Evolutionary conservation across 2,329 filamentous ascomycete species (phyloP).

Genomic region (Bipolaris cookei): DNA sequence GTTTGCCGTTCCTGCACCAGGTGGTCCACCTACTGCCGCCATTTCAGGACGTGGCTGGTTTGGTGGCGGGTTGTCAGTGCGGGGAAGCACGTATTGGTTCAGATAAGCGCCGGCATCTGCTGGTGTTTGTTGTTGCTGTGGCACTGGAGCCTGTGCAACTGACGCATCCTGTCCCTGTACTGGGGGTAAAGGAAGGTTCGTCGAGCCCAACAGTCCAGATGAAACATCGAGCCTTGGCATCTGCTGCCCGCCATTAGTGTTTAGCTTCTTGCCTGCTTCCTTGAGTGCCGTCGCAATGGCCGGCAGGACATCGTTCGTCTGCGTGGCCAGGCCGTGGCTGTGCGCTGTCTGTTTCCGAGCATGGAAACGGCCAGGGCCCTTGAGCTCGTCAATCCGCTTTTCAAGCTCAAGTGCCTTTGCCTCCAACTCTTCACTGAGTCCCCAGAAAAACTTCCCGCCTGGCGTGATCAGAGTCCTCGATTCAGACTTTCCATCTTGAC

Average conservation of each 20-base stretch:
- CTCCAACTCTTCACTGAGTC: conserved; percentile 72
- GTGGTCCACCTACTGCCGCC: conserved; percentile 45
- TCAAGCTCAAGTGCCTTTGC: conserved; percentile 74
- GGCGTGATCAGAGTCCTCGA: conserved; percentile 74
- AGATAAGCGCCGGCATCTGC: conserved; percentile 44
- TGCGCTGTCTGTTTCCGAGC: conserved; percentile 32
- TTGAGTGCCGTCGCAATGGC: conserved; percentile 47
- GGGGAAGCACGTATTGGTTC: conserved; percentile 47
- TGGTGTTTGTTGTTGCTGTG: conserved; percentile 39
- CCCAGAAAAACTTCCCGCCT: conserved; percentile 76
- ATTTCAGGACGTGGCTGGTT: conserved; percentile 44
- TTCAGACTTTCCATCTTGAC: conserved; percentile 53
- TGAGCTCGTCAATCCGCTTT: conserved; percentile 48
- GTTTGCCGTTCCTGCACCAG: conserved; percentile 39
- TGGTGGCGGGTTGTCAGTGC: conserved; percentile 43
- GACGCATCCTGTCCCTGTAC: conserved; percentile 31
- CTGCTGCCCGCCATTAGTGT: conserved; percentile 31
- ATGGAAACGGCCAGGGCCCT: conserved; percentile 40
- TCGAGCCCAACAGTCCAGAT: conserved; percentile 30
- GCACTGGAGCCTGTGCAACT: conserved; percentile 21
- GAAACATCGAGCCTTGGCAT: conserved; percentile 37
- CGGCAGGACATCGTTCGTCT: conserved; percentile 41
- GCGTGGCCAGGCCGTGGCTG: conserved; percentile 20
- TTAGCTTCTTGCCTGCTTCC: conserved; percentile 45
- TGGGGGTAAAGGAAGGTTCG: conserved; percentile 32